A percentile compares a stretch with the other conserved stretches of the same genome.
Conservation (phyloP, 192 early-diverging fungal genomes). For the Dimargaris verticillata region DNA sequence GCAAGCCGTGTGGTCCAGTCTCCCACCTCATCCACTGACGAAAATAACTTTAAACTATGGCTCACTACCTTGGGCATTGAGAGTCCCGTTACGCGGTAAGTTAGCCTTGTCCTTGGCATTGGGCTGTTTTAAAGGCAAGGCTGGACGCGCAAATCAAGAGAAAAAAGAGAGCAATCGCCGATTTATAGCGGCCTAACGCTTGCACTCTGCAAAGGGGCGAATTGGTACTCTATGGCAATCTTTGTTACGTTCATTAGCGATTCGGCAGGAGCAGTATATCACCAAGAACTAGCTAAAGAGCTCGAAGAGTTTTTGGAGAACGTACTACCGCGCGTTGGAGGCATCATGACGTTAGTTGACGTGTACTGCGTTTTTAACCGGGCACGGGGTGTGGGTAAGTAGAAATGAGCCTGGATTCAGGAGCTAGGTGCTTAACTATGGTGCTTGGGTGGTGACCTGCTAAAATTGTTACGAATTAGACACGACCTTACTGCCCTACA, state of each 20-base stretch:
- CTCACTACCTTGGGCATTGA: conserved; percentile 80
- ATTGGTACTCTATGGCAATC: too few relatives aligned
- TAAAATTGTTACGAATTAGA: too few relatives aligned
- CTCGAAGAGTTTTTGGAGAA: conserved; percentile 65
- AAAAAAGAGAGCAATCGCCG: too few relatives aligned
- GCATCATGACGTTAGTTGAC: conserved; percentile 72
- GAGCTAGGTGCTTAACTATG: too few relatives aligned
- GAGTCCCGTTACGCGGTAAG: conserved; percentile 75
- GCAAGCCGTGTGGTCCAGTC: too few relatives aligned
- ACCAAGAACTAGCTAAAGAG: conserved; percentile 72
- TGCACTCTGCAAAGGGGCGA: too few relatives aligned
- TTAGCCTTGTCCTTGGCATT: background rate
- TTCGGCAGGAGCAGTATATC: conserved; percentile 71
- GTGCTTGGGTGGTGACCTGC: too few relatives aligned
- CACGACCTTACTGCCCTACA: too few relatives aligned
- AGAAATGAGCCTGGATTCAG: background rate
- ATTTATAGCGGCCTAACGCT: too few relatives aligned
- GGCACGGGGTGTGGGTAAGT: conserved; percentile 67
- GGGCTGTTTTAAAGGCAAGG: background rate
- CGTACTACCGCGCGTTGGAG: conserved; percentile 42
- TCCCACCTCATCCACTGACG: conserved; percentile 1
- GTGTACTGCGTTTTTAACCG: conserved; percentile 91
- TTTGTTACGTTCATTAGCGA: conserved; percentile 30
- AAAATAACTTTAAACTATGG: conserved; percentile 30
- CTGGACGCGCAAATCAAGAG: too few relatives aligned